Conservation (phyloP, 192 early-diverging fungal genomes). For the Coemansia sp. region DNA sequence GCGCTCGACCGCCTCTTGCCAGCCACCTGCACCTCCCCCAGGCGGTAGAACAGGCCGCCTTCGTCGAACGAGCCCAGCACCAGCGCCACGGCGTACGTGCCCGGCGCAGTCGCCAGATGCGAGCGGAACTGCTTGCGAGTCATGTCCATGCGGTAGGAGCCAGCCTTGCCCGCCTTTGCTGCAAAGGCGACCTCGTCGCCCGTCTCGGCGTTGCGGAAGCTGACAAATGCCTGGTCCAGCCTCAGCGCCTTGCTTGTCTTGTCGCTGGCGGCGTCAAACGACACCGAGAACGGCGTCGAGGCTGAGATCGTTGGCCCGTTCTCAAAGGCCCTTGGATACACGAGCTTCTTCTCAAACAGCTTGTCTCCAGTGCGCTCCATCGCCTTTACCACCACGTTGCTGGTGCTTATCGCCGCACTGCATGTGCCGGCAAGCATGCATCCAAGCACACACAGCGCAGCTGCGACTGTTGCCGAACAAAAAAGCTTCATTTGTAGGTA, state of each 20-base stretch:
- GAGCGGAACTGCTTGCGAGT: conserved; percentile 36
- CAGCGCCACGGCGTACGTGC: conserved; percentile 30
- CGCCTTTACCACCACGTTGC: conserved; percentile 30
- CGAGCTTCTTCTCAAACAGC: conserved; percentile 29
- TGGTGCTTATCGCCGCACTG: conserved; percentile 8
- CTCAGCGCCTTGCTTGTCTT: conserved; percentile 7
- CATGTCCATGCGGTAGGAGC: conserved; percentile 30
- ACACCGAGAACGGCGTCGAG: conserved; percentile 31
- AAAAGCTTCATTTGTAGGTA: neutral
- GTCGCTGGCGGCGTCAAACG: conserved; percentile 16
- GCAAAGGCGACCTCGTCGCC: conserved; percentile 28
- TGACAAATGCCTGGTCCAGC: conserved; percentile 47
- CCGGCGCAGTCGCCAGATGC: conserved; percentile 21
- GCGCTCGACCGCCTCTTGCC: conserved; percentile 5
- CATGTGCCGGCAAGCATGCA: conserved; percentile 5
- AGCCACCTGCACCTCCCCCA: conserved; percentile 32
- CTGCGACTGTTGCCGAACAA: neutral
- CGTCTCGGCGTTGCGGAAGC: conserved; percentile 26
- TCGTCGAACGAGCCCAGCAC: conserved; percentile 38
- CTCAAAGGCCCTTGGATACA: conserved; percentile 16
- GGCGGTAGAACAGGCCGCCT: conserved; percentile 30
- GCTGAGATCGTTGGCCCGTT: conserved; percentile 23
- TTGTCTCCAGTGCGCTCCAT: conserved; percentile 51
- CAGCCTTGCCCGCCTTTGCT: conserved; percentile 21
- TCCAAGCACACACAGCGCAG: conserved; percentile 2